Conservation (phyloP, 2,329 filamentous ascomycete species). For the Ilyonectria sp. region DNA sequence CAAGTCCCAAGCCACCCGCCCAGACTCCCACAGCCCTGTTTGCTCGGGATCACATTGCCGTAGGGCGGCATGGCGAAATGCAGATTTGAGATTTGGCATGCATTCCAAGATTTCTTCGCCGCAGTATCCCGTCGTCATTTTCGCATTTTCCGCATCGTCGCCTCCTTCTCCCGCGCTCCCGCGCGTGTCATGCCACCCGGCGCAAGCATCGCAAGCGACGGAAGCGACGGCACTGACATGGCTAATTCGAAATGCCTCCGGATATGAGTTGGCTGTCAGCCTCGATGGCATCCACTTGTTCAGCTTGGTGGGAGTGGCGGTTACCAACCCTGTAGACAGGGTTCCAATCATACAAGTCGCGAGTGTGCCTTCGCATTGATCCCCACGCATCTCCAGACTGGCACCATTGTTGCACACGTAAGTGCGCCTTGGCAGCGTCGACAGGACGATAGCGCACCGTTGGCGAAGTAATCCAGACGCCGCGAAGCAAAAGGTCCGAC, state of each 20-base stretch:
- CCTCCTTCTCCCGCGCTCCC: neutral
- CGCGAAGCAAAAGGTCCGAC: neutral
- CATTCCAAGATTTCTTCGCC: neutral
- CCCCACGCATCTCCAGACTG: neutral
- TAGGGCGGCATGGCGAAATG: conserved; percentile 22
- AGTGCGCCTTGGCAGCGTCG: conserved; percentile 4
- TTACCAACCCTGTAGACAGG: conserved; percentile 17
- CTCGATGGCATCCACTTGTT: conserved; percentile 15
- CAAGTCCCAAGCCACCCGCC: conserved; percentile 51
- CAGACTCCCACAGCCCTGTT: conserved; percentile 48
- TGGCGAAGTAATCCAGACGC: neutral
- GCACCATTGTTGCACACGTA: neutral
- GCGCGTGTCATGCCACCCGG: conserved; percentile 11
- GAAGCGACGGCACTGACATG: neutral
- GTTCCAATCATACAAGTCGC: conserved; percentile 7
- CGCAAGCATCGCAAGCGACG: neutral
- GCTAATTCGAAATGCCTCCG: conserved; percentile 8
- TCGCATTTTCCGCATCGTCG: too few species aligned
- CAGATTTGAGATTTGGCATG: conserved; percentile 14
- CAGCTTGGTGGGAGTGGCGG: conserved; percentile 17
- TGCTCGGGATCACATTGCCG: conserved; percentile 42
- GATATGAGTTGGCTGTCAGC: conserved; percentile 1
- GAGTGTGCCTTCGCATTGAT: conserved; percentile 13
- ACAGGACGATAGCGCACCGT: neutral
- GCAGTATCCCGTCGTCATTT: neutral